Evolutionary conservation across 148 eudicot species (phyloP), one percentile per base, ranked within the genome.

Genomic region (Diospyros lotus): DNA sequence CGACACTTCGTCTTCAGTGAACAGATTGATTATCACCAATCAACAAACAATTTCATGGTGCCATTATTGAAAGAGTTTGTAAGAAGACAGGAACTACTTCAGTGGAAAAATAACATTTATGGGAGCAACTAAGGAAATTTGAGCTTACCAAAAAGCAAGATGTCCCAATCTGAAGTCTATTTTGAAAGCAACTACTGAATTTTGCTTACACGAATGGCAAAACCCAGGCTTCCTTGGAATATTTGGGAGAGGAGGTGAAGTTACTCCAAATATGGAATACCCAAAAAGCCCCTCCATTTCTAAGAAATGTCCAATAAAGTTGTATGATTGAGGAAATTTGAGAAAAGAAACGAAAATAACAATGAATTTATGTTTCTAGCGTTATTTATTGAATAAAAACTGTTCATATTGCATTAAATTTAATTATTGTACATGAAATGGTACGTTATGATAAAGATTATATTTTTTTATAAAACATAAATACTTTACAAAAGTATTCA

Each of bases 121-220:
- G 56, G 76, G 76, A 2, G 28, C 28, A 73, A 61, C 61, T 50
- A 41, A 10, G 64, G 64, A 71, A 71, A 13, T 43, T 2, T 3
- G 4, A 40, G n/a, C 45, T 28, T 14, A n/a, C 45, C 48, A 53
- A 48, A 46, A 62, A 10, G 6, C 39, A 62, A 50, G 63, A 2
- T 12, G 58, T 39, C 39, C 68, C 76, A 48, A 6, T 17, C 76
- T 51, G 59, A 63, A 40, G 0, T 73, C 40, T 15, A 51, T 51
- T 43, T 51, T 63, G 40, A 42, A 63, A 73, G 76, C 69, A 73
- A 63, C 50, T 54, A 51, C 40, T 39, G 76, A 15, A 15, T 55
- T 17, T 73, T 73, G 69, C 76, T 73, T 73, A 9, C 68, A 63
- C 6, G 69, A 39, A 14, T 41, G 48, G 48, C 50, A 41, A 70